Conservation (phyloP, 331 rosid species). For the Saraca asoca region DNA sequence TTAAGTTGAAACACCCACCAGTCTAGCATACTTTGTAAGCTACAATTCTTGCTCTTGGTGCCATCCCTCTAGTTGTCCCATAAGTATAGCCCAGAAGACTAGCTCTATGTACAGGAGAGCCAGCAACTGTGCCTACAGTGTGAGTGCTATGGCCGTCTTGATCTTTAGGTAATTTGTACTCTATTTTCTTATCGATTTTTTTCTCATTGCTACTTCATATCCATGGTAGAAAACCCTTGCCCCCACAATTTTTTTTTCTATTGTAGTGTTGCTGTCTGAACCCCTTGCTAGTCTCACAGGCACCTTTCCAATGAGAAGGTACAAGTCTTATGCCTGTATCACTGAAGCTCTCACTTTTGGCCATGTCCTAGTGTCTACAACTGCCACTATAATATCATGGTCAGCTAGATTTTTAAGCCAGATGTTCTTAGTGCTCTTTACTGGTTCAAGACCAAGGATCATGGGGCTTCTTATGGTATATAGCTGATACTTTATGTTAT, state of each 20-base stretch:
- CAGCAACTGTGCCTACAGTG: constrained; percentile 94
- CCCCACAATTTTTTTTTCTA: constrained; percentile 79
- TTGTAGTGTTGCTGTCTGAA: constrained; percentile 67
- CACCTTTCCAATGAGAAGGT: constrained; percentile 81
- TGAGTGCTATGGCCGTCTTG: constrained; percentile 98
- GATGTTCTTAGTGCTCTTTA: constrained; percentile 31
- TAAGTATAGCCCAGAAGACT: constrained; percentile 76
- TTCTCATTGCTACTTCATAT: constrained; percentile 79
- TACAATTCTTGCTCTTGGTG: constrained; percentile 82
- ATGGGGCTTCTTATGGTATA: constrained; percentile 89
- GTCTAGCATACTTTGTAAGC: constrained; percentile 91
- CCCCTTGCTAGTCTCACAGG: constrained; percentile 75
- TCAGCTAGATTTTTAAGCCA: constrained; percentile 60
- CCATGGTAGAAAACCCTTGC: constrained; percentile 81
- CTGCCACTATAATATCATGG: constrained; percentile 85
- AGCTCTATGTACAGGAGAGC: constrained; percentile 73
- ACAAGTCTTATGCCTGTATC: constrained; percentile 72
- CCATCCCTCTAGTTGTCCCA: constrained; percentile 97
- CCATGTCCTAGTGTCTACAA: constrained; percentile 91
- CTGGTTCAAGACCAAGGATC: constrained; percentile 77
- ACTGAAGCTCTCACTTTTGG: constrained; percentile 90
- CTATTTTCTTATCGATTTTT: constrained; percentile 55
- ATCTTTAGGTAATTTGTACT: constrained; percentile 83
- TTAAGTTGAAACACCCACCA: constrained; percentile 96
- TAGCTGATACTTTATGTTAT: constrained; percentile 71